Evolutionary conservation across 108 stramenopile species (phyloP).

Genomic region (Fragilariopsis cylindrus): DNA sequence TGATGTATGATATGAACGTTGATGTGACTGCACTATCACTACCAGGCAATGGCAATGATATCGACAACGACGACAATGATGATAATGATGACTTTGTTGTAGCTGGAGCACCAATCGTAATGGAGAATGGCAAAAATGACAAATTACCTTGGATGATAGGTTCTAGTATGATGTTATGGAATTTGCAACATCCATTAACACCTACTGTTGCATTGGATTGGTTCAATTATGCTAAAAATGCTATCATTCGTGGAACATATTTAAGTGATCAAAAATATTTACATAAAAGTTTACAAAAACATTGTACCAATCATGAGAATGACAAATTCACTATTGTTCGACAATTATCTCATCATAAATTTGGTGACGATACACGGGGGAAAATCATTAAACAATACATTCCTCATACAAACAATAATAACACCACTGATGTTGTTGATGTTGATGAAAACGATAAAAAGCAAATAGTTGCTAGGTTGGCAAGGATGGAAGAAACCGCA

Average conservation of each 20-base stretch:
- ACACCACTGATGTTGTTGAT: background rate
- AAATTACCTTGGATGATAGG: constrained; percentile 20
- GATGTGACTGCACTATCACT: constrained; percentile 14
- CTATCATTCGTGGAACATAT: constrained; percentile 10
- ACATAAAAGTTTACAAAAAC: constrained; percentile 11
- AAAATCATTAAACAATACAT: constrained; percentile 19
- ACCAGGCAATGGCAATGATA: background rate
- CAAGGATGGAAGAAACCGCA: constrained; percentile 14
- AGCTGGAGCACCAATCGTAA: constrained; percentile 9
- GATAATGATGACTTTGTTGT: constrained; percentile 26
- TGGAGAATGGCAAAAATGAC: constrained; percentile 11
- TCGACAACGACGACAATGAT: background rate
- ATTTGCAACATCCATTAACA: constrained; percentile 25
- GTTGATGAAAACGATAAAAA: background rate
- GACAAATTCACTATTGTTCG: background rate
- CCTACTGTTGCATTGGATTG: constrained; percentile 24
- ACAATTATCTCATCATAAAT: constrained; percentile 6
- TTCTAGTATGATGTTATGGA: constrained; percentile 30
- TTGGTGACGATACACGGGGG: constrained; percentile 5
- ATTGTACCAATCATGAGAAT: background rate
- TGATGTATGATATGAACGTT: constrained; percentile 18
- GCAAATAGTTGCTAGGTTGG: background rate
- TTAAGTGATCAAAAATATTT: constrained; percentile 23
- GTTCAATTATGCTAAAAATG: constrained; percentile 25
- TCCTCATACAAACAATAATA: background rate